Evolutionary conservation across 305 asterid genomes (phyloP).

Genomic region (Solanum hybrid): DNA sequence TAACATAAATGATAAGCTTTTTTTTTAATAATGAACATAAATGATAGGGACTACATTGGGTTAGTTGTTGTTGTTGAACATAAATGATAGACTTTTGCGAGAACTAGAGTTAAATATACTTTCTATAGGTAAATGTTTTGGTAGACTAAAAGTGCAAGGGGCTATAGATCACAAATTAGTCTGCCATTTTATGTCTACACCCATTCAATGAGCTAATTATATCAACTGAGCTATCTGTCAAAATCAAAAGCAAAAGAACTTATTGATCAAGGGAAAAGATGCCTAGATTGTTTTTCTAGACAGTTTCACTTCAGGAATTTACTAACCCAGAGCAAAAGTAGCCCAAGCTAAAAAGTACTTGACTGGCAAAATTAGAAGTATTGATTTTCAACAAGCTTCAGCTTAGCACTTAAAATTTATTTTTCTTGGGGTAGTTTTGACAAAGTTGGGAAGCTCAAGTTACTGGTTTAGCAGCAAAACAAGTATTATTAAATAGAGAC

Average conservation of each 20-base stretch:
- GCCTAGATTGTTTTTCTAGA: not conserved
- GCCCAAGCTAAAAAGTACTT: not conserved
- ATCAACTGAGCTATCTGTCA: not conserved
- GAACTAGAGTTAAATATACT: not conserved
- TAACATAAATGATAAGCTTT: not conserved
- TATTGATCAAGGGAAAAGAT: not conserved
- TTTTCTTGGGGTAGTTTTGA: not conserved
- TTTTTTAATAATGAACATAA: not conserved
- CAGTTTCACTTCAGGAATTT: constrained; percentile 1
- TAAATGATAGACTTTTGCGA: not conserved
- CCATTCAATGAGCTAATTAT: not conserved
- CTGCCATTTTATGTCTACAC: not conserved
- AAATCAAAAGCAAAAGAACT: not conserved
- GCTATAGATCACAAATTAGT: not conserved
- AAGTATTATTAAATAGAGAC: not conserved
- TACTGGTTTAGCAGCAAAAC: not conserved
- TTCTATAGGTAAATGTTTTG: not conserved
- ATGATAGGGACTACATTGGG: not conserved
- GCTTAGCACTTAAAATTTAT: not conserved
- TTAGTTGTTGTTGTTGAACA: not conserved
- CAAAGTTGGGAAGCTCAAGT: not conserved
- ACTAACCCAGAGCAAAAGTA: not conserved
- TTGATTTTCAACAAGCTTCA: not conserved
- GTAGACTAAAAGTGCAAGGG: not conserved
- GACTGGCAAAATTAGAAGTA: not conserved